Evolutionary conservation across 495 filamentous ascomycete genomes (phyloP).

Genomic region (Rhizodiscina lignyota): DNA sequence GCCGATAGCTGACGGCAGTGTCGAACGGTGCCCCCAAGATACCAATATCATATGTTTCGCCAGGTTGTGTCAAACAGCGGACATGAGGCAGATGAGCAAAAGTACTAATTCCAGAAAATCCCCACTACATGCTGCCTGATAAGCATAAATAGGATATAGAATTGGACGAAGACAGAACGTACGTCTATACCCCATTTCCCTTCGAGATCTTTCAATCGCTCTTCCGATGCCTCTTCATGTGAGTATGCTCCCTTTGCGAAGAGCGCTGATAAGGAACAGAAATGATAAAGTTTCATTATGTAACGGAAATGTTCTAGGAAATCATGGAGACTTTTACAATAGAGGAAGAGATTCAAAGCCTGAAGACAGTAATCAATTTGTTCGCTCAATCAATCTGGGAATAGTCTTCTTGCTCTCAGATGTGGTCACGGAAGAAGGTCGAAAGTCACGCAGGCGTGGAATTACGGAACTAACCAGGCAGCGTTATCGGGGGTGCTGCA

Average conservation of each 20-base stretch:
- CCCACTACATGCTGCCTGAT: conserved; percentile 34
- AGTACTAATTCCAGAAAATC: conserved; percentile 60
- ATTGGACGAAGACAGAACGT: conserved; percentile 8
- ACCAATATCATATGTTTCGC: conserved; percentile 56
- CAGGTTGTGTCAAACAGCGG: conserved; percentile 54
- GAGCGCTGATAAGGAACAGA: conserved; percentile 3
- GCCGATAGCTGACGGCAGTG: conserved; percentile 64
- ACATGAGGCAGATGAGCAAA: conserved; percentile 65
- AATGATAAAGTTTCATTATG: background rate
- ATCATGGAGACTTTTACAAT: background rate
- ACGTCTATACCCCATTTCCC: conserved; percentile 39
- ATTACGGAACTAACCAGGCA: too few relatives aligned
- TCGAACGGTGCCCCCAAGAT: conserved; percentile 76
- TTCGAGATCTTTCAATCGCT: conserved; percentile 27
- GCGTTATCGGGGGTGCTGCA: too few relatives aligned
- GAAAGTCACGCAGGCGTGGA: too few relatives aligned
- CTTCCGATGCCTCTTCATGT: conserved; percentile 5
- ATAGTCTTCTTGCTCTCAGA: too few relatives aligned
- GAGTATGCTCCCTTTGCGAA: conserved; percentile 6
- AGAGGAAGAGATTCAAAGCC: background rate
- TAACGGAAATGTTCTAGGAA: background rate
- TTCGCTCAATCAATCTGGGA: too few relatives aligned
- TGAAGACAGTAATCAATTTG: background rate
- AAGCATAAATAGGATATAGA: background rate
- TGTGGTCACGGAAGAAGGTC: too few relatives aligned